Evolutionary conservation across 164 flowering plant genomes (phyloP).

Genomic region (Tetracentron sinense): DNA sequence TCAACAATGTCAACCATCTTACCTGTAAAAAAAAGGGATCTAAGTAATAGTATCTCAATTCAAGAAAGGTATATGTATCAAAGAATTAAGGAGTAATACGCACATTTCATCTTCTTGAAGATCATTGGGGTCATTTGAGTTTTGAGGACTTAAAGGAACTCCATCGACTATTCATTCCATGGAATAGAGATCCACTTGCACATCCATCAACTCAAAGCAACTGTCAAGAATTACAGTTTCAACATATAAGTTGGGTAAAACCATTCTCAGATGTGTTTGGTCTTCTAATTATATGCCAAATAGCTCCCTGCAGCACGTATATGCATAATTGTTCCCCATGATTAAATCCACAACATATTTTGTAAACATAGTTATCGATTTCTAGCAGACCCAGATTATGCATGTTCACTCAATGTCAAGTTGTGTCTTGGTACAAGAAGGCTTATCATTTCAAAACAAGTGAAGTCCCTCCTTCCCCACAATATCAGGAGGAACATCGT

Average conservation of each 20-base stretch:
- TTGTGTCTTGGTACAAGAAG: background rate
- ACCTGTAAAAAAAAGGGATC: background rate
- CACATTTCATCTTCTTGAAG: background rate
- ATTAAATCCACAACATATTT: too few species aligned
- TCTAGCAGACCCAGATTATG: too few species aligned
- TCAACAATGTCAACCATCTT: background rate
- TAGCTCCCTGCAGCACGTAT: too few species aligned
- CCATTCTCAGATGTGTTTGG: too few species aligned
- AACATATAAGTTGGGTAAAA: background rate
- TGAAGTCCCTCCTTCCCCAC: too few species aligned
- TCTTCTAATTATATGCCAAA: too few species aligned
- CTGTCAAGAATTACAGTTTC: background rate
- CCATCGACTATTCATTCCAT: slow-evolving; percentile 1
- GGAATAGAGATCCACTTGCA: background rate
- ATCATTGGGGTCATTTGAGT: background rate
- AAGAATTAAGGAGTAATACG: background rate
- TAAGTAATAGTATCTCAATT: too few species aligned
- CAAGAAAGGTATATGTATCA: too few species aligned
- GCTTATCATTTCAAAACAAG: background rate
- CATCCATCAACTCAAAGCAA: too few species aligned
- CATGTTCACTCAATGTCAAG: background rate
- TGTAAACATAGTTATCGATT: too few species aligned
- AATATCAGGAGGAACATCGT: too few species aligned
- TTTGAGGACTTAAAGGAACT: background rate
- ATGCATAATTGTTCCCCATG: too few species aligned